These are phyloP conservation scores for Anastatica hierochuntica DNA, from an alignment of 345 rosid genomes.

Conservation along the genomic window DNA sequence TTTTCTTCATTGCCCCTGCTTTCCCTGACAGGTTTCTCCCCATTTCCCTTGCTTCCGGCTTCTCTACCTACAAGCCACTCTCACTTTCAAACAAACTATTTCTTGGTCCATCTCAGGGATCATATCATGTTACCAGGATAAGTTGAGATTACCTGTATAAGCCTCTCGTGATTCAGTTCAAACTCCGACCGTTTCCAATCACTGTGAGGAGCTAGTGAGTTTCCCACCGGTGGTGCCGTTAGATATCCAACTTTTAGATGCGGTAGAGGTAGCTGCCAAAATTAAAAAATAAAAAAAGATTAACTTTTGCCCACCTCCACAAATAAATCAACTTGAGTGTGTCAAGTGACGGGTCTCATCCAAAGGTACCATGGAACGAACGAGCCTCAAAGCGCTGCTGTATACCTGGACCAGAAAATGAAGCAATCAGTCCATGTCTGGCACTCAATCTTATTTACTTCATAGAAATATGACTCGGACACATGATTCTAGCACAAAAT, in stretches of 20 bases:
- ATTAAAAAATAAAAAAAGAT: no score
- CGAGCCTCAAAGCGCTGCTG: constrained; percentile 94
- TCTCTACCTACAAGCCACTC: constrained; percentile 32
- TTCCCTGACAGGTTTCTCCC: constrained; percentile 50
- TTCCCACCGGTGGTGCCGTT: constrained; percentile 71
- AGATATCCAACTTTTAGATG: constrained; percentile 79
- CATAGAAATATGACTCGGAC: neutral
- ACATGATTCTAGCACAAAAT: neutral
- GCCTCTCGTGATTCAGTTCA: constrained; percentile 74
- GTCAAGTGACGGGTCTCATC: constrained; percentile 5
- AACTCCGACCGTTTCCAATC: constrained; percentile 84
- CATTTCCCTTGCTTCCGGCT: constrained; percentile 49
- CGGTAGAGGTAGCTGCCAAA: constrained; percentile 75
- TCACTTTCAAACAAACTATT: no score
- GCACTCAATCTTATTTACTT: neutral
- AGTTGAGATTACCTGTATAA: constrained; percentile 52
- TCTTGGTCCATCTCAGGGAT: no score
- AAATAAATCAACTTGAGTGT: constrained; percentile 4
- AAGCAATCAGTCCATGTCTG: neutral
- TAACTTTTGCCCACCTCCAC: constrained; percentile 1
- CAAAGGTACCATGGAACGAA: constrained; percentile 73
- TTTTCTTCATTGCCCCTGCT: constrained; percentile 28
- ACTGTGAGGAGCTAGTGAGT: constrained; percentile 68
- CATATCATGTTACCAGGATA: no score
- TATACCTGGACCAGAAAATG: constrained; percentile 51